phyloP scores from a whole-genome alignment of 495 filamentous ascomycete species.

The Letharia columbiana region DNA sequence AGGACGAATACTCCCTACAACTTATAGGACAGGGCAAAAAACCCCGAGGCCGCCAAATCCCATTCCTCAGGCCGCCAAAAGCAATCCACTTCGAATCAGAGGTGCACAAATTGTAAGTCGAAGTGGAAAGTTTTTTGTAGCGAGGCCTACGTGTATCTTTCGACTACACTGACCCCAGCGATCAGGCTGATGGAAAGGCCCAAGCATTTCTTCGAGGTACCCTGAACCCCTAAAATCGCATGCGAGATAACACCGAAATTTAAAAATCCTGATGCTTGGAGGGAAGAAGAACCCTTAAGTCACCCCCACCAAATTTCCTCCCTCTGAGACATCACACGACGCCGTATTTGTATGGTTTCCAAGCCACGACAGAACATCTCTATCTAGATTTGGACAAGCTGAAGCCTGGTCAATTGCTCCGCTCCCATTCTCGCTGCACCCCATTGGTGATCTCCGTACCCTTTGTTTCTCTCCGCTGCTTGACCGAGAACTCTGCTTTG shows the following conservation, averaged over 20 bases:
- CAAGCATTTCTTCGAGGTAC: slow-evolving; percentile 7
- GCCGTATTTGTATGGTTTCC: slow-evolving; percentile 17
- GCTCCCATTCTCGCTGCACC: slow-evolving; percentile 39
- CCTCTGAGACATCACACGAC: slow-evolving; percentile 1
- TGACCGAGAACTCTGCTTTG: slow-evolving; percentile 84
- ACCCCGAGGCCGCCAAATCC: slow-evolving; percentile 6
- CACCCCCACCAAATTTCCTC: background rate
- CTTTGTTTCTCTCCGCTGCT: slow-evolving; percentile 77
- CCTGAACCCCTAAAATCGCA: slow-evolving; percentile 3
- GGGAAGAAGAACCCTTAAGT: background rate
- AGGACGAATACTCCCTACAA: background rate
- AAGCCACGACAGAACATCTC: slow-evolving; percentile 15
- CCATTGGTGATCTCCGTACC: slow-evolving; percentile 56
- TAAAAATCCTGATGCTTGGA: slow-evolving; percentile 1
- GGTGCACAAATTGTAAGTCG: background rate
- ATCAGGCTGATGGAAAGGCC: background rate
- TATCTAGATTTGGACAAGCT: slow-evolving; percentile 2
- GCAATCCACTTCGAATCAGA: background rate
- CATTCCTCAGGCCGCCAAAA: background rate
- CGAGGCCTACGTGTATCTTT: slow-evolving; percentile 3
- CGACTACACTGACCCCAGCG: background rate
- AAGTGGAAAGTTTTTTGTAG: slow-evolving; percentile 7
- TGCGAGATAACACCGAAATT: slow-evolving; percentile 8
- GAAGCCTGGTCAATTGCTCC: slow-evolving; percentile 34
- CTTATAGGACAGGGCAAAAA: background rate